Percentiles rank a stretch among this genome's conserved stretches.
Conservation (phyloP, 2,329 filamentous ascomycete species). For the Pezicula neosporulosa region DNA sequence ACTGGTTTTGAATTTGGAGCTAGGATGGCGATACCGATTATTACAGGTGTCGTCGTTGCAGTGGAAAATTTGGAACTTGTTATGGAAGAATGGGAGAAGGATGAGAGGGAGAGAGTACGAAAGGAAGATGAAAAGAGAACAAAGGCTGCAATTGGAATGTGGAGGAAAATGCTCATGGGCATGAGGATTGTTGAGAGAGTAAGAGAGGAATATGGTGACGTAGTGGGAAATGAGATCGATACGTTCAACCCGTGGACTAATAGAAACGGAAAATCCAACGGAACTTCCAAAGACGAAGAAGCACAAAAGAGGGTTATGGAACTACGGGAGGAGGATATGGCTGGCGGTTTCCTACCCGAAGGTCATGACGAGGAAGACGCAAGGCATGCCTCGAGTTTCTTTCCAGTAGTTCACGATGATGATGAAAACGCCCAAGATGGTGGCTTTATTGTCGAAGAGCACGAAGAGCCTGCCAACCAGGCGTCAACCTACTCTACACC, state of each 20-base stretch:
- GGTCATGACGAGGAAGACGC: slow-evolving; percentile 47
- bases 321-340: slow-evolving; percentile 46
- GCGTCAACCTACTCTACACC: slow-evolving; percentile 17
- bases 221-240: slow-evolving; percentile 46
- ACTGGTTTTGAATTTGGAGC: slow-evolving; percentile 96
- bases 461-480: slow-evolving; percentile 9
- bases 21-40: slow-evolving; percentile 87
- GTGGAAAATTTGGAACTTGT: slow-evolving; percentile 72
- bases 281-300: slow-evolving; percentile 23
- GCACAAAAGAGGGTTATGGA: slow-evolving; percentile 23
- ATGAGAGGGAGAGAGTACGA: slow-evolving; percentile 69
- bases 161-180: slow-evolving; percentile 86
- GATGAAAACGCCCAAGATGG: slow-evolving; percentile 20
- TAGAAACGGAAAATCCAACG: slow-evolving; percentile 27
- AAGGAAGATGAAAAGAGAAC: slow-evolving; percentile 83
- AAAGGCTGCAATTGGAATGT: slow-evolving; percentile 69
- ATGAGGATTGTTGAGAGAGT: slow-evolving; percentile 78
- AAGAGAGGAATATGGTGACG: slow-evolving; percentile 69
- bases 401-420: slow-evolving; percentile 23
- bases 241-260: slow-evolving; percentile 52
- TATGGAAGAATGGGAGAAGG: slow-evolving; percentile 74
- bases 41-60: slow-evolving; percentile 86
- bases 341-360: slow-evolving; percentile 59
- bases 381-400: slow-evolving; percentile 19
- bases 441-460: slow-evolving; percentile 24